Percentiles rank a stretch among this genome's conserved stretches.
These are phyloP conservation scores for Xylariaceae sp. DNA, from an alignment of 2,329 filamentous ascomycete species.

Conservation along the genomic window DNA sequence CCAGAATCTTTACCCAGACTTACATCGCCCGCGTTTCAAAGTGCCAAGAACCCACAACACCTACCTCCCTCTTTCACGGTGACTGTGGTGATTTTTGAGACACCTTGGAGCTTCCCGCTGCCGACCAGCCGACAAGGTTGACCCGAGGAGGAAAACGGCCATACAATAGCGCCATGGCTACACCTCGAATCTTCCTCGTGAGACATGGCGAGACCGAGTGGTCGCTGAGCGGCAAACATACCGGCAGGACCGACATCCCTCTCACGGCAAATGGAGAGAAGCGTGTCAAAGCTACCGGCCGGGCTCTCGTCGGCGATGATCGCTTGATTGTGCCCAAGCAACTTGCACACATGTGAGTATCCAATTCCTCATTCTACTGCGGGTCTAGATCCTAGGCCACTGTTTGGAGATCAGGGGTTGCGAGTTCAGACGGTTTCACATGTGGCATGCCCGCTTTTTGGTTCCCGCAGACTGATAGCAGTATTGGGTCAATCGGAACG, in stretches of 20 bases:
- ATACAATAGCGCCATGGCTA: slow-evolving; percentile 31
- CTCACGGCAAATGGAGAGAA: slow-evolving; percentile 79
- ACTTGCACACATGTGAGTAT: slow-evolving; percentile 72
- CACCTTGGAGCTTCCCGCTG: too few relatives aligned
- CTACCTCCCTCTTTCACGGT: not conserved
- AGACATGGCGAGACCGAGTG: slow-evolving; percentile 95
- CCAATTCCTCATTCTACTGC: too few relatives aligned
- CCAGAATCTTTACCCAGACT: slow-evolving; percentile 1
- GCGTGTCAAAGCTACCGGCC: slow-evolving; percentile 70
- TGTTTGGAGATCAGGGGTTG: too few relatives aligned
- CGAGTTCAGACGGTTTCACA: too few relatives aligned
- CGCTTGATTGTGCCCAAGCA: slow-evolving; percentile 79
- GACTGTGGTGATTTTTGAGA: not conserved
- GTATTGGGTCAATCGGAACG: too few relatives aligned
- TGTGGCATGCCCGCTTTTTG: too few relatives aligned
- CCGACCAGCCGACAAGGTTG: not conserved
- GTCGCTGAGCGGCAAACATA: slow-evolving; percentile 84
- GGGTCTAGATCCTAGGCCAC: too few relatives aligned
- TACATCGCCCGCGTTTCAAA: slow-evolving; percentile 1
- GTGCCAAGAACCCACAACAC: slow-evolving; percentile 2
- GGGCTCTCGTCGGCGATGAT: slow-evolving; percentile 78
- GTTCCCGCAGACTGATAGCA: too few relatives aligned
- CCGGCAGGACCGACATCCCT: slow-evolving; percentile 79
- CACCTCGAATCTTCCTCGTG: slow-evolving; percentile 74
- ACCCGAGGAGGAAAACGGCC: not conserved